Conservation (phyloP, 331 rosid genomes). For the Arachis monticola region DNA sequence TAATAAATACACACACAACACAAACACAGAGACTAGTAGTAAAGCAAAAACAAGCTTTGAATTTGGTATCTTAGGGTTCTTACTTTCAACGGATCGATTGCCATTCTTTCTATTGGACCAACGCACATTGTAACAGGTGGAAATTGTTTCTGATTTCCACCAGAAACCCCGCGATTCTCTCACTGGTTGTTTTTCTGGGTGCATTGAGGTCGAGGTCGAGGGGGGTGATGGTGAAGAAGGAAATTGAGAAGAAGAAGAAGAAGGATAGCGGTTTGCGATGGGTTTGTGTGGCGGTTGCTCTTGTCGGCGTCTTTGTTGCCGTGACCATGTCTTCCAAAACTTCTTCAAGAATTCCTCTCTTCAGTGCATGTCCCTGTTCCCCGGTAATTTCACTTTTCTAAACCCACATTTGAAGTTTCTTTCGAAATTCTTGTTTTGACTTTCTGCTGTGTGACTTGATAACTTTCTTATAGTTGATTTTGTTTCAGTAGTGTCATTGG, state of each 20-base stretch:
- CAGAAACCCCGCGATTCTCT: not conserved
- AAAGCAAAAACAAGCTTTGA: too few relatives aligned
- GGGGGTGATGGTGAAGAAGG: constrained; percentile 41
- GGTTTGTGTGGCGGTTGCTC: constrained; percentile 58
- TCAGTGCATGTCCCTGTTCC: constrained; percentile 75
- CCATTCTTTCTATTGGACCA: too few relatives aligned
- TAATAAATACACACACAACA: too few relatives aligned
- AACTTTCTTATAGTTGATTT: not conserved
- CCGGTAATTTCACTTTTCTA: constrained; percentile 52
- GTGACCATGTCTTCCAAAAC: constrained; percentile 59
- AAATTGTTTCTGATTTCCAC: too few relatives aligned
- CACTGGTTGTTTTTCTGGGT: not conserved
- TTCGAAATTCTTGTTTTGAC: not conserved
- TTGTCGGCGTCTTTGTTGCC: constrained; percentile 61
- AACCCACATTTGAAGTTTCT: not conserved
- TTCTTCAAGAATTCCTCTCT: constrained; percentile 52
- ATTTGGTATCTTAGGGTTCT: too few relatives aligned
- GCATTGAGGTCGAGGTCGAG: not conserved
- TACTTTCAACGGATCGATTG: too few relatives aligned
- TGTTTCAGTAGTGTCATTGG: not conserved
- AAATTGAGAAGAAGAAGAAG: constrained; percentile 41
- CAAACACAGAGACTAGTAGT: too few relatives aligned
- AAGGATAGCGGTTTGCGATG: constrained; percentile 46
- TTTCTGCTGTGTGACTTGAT: not conserved
- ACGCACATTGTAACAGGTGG: too few relatives aligned